Evolutionary conservation across 495 filamentous ascomycete genomes (phyloP), one percentile per base, ranked within the genome.

Genomic region (Tuber aestivum): DNA sequence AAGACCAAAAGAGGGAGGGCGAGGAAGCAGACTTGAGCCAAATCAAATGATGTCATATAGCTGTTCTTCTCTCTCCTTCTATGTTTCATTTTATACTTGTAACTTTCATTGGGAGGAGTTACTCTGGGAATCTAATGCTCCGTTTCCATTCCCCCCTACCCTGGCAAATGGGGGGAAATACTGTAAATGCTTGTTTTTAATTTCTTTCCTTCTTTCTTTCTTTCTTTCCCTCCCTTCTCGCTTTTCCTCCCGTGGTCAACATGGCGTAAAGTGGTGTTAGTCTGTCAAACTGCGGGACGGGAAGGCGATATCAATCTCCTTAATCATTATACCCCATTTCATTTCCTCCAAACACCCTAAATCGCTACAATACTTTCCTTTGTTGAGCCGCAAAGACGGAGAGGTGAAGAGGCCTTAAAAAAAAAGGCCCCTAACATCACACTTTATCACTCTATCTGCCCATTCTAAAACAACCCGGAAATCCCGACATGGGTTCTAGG

Each of bases 1-100:
- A 80, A 80, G n/a, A 38, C 27, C 10, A 74, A 50, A n/a, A 69
- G 38, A 37, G 70, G 65, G 35, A 80, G 61, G 14, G 77, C 70
- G n/a, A 74, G 72, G 68, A 74, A n/a, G n/a, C n/a, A 70, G 71
- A 70, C 44, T 73, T 79, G 27, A 73, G 69, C 20, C 14, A 65
- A 65, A 16, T 32, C 23, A 65, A 61, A 65, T 32, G n/a, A 10
- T 71, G 23, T 37, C 75, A 72, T 73, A 79, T 41, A 78, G 27
- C 72, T 78, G 14, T 45, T 74, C 70, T 72, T 70, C 14, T n/a
- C 69, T 70, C n/a, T 65, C 56, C 56, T 65, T 32, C 32, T 27
- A 65, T 65, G 10, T 65, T 65, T 65, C 14, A 12, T 18, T 65
- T n/a, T 32, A 10, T 32, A 65, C n/a, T 65, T 12, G n/a, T 16